Evolutionary conservation across 192 early-diverging fungal species (phyloP).

Genomic region (Coemansia sp.): DNA sequence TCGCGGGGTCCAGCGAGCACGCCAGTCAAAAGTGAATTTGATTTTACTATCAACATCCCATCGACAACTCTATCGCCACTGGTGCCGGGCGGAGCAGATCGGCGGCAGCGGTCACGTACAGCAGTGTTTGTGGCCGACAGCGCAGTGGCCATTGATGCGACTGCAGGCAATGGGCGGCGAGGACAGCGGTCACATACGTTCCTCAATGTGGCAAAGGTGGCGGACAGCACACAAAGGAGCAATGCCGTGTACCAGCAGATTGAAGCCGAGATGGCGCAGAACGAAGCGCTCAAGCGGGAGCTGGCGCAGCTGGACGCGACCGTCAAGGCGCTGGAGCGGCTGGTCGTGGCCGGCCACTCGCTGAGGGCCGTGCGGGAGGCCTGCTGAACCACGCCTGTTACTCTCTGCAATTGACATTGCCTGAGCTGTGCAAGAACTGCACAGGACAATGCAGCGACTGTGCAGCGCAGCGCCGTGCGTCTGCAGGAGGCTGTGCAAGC

Average conservation of each 20-base stretch:
- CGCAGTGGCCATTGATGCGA: neutral
- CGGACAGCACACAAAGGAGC: neutral
- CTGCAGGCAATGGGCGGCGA: neutral
- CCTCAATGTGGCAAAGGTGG: constrained; percentile 6
- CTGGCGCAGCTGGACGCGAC: constrained; percentile 19
- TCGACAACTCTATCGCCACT: constrained; percentile 47
- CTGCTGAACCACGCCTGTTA: neutral
- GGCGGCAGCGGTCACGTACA: constrained; percentile 26
- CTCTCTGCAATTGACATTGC: neutral
- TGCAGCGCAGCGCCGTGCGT: too few species aligned
- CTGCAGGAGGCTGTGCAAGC: too few species aligned
- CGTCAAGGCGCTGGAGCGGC: constrained; percentile 12
- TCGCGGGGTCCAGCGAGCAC: neutral
- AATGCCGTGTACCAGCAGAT: constrained; percentile 12
- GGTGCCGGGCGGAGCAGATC: constrained; percentile 15
- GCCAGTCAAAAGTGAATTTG: constrained; percentile 11
- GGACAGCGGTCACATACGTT: neutral
- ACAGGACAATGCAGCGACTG: neutral
- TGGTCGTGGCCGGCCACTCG: constrained; percentile 14
- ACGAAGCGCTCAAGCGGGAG: constrained; percentile 24
- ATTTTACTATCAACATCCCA: constrained; percentile 50
- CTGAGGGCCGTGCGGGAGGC: constrained; percentile 4
- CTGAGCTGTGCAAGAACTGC: neutral
- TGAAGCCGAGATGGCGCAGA: constrained; percentile 20
- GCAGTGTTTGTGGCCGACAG: constrained; percentile 13